Conservation (phyloP, 352 stramenopile genomes). For the Pythium brassicae region DNA sequence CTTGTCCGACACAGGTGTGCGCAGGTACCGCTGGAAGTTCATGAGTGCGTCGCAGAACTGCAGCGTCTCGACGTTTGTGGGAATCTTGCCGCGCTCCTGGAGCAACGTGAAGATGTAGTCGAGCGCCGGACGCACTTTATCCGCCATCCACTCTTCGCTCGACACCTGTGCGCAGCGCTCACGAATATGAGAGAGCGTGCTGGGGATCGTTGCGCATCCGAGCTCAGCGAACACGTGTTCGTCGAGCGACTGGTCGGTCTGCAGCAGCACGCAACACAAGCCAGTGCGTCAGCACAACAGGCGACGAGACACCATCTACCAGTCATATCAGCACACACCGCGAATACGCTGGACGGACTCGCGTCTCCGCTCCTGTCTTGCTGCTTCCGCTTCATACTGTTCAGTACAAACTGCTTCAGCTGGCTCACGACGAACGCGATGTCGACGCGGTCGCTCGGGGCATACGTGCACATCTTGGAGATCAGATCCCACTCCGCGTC, state of each 20-base stretch:
- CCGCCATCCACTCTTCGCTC: too few relatives aligned
- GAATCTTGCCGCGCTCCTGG: neutral
- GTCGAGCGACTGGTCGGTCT: neutral
- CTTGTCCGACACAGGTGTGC: neutral
- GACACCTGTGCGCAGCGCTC: neutral
- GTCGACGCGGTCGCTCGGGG: neutral
- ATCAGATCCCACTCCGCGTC: slow-evolving; percentile 4
- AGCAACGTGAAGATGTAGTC: neutral
- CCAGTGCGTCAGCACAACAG: too few relatives aligned
- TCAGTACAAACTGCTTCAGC: neutral
- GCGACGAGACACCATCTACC: too few relatives aligned
- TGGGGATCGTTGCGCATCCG: neutral
- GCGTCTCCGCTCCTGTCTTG: too few relatives aligned
- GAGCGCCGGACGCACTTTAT: neutral
- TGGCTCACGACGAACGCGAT: slow-evolving; percentile 1
- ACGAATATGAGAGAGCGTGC: neutral
- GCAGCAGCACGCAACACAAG: too few relatives aligned
- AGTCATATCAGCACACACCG: too few relatives aligned
- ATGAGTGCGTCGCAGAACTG: neutral
- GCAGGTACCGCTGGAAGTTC: slow-evolving; percentile 1
- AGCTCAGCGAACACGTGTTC: neutral
- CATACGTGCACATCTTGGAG: neutral
- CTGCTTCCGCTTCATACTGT: too few relatives aligned
- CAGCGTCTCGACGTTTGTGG: neutral
- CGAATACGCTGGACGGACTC: too few relatives aligned